Base-by-base conservation (phyloP, 2,329 filamentous ascomycete species). In the Dichotomopilus funicola region DNA sequence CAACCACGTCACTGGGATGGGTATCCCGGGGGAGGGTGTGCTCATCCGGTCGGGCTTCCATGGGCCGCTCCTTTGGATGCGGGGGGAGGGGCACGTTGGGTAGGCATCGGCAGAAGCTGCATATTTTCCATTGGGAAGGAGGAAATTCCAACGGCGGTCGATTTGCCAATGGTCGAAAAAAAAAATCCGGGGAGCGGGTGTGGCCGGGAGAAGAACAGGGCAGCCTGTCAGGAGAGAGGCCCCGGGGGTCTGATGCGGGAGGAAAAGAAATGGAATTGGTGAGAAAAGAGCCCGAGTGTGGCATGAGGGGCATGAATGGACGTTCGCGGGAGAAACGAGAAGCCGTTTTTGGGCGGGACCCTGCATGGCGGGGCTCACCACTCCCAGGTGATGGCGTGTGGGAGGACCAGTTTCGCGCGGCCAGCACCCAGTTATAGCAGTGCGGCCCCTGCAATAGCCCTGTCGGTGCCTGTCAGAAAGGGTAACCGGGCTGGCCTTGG, bases 381-480 rank as follows among this genome's bases (percentile, higher is more conserved):
- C n/a, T 53, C 52, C 63, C 62, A 64, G 57, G 59, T 64, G 62
- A 64, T 60, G 61, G 50, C 62, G 62, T 61, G 61, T 58, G 51
- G 55, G 51, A 49, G 54, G 33, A 37, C 41, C 38, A 43, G 56
- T 33, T 57, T 62, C 57, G 61, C 60, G 58, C 52, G 61, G 53
- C 49, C 41, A 56, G 42, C 54, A 44, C 40, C 48, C 54, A 27
- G 19, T 27, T 27, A 27, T 27, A 27, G 19, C 19, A 27, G 40
- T 36, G 42, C 33, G 11, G 49, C 48, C 54, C 51, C 54, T 57
- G 55, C 19, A 27, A 27, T 27, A 27, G 19, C 19, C 19, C 19
- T 27, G 19, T 52, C 49, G 44, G 49, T 4, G 19, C 33, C 61
- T 45, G 50, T 53, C 56, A 49, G 38, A 47, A 41, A 48, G 10